Base-by-base conservation (phyloP, 345 rosid species). In the Aquilaria sinensis region DNA sequence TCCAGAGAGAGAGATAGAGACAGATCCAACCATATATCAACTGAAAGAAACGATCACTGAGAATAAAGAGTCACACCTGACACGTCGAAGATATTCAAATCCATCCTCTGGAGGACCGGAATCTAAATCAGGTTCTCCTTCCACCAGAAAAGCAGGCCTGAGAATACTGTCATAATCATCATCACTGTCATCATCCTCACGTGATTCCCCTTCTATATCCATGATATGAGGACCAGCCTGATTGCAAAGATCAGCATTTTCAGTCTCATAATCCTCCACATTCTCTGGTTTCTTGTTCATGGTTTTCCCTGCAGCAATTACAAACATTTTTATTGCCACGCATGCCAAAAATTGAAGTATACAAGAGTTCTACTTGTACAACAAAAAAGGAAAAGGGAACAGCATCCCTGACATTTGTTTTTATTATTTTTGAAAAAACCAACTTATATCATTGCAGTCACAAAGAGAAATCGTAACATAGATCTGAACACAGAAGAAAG, bases 61-160 rank as follows among this genome's bases (percentile, higher is more conserved):
- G 34, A 16, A 43, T 46, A 23, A 29, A 68, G 46, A 67, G 47
- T 2, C 9, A 52, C 77, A 94, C 96, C 97, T 88, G 77, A 88
- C 99, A 74, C 93, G 90, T 77, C 97, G 78, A 56, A 88, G 79
- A 70, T 77, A 94, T 70, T 88, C 97, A 49, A 86, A 67, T 63
- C 97, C 99, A 78, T 94, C 97, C 80, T 88, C 91, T 60, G 95
- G 95, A 57, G 89, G 90, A 66, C 99, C 96, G 64, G 96, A 76
- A 61, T 82, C 80, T 54, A 94, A 94, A 78, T 90, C 76, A 37
- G 99, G 99, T 60, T 90, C 88, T 74, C 96, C 96, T 67, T 90
- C 75, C 11, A 94, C 90, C 41, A 52, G 57, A 73, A 94, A 88
- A 41, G 97, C 96, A 45, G 97, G 99, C 63, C 69, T 78, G 67